Evolutionary conservation across 805 yeast species (phyloP), one percentile per base, ranked within the genome.

Genomic region (Debaryomyces maramus): DNA sequence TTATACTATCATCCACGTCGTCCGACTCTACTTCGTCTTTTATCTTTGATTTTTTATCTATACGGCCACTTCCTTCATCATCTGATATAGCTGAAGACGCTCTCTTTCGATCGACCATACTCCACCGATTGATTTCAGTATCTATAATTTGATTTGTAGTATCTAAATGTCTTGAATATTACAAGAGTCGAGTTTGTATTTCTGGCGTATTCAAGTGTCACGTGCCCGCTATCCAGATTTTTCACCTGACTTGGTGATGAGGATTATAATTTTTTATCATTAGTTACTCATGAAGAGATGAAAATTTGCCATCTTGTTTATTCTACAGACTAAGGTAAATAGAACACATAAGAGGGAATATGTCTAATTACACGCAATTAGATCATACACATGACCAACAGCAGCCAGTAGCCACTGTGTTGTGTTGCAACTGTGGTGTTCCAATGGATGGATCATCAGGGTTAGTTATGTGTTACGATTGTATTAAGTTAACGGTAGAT

Each of bases 351-450:
- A 24, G 10, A 24, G 13, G 28, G n/a, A 36, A 14, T 28, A 74
- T 73, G 79, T 73, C 79, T 5, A 70, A 72, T 46, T 75, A 75
- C 49, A 69, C 78, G 9, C 74, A 69, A 41, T 58, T 75, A 27
- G 51, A 55, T 17, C 58, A 47, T 24, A 36, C 57, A 17, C 70
- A 66, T 32, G 68, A 56, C 19, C 62, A 59, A 15, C 51, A 43
- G 9, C 31, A 44, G 3, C 39, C 55, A 6, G 76, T 72, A 14
- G 95, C 97, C 23, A 93, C 98, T 1, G 93, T 93, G 45, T 79
- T 93, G 43, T 93, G 99, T 74, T 89, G 96, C 68, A 88, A 88
- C 83, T 93, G 99, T 83, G 98, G 98, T 68, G 88, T 85, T 41
- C 97, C 98, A 32, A 88, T 93, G 79, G 98, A 93, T 60, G 98